Evolutionary conservation across 257 asterid genomes (phyloP).

Genomic region (Mentha longifolia): DNA sequence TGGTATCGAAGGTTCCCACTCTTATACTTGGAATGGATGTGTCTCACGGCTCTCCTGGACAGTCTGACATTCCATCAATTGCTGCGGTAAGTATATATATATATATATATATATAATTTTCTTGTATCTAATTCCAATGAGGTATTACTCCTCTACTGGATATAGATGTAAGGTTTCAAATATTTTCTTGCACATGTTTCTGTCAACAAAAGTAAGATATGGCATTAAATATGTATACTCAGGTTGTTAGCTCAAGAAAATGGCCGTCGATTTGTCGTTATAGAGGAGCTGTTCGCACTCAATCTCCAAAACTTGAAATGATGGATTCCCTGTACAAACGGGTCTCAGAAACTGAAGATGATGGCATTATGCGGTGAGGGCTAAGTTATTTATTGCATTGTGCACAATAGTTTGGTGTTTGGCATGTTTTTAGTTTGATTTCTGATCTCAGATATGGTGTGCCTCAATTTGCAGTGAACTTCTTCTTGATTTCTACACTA

Average conservation of each 20-base stretch:
- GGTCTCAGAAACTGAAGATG: constrained; percentile 69
- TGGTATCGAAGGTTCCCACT: constrained; percentile 79
- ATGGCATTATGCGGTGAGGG: constrained; percentile 78
- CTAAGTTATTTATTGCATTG: not conserved
- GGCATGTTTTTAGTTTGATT: constrained; percentile 2
- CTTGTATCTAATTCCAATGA: not conserved
- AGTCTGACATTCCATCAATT: constrained; percentile 86
- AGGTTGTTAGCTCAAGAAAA: constrained; percentile 93
- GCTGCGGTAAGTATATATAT: constrained; percentile 65
- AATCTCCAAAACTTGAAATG: constrained; percentile 88
- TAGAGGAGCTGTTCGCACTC: constrained; percentile 91
- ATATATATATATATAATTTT: not conserved
- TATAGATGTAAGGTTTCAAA: not conserved
- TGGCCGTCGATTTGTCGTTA: constrained; percentile 91
- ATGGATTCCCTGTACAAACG: constrained; percentile 73
- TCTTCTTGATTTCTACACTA: constrained; percentile 67
- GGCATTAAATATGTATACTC: not conserved
- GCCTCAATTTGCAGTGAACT: constrained; percentile 63
- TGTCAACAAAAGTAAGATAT: no score
- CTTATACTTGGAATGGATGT: constrained; percentile 96
- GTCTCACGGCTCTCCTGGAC: constrained; percentile 97
- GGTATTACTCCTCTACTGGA: not conserved
- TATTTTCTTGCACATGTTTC: not conserved
- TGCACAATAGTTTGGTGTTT: not conserved
- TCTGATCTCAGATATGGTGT: not conserved